phyloP scores from a whole-genome alignment of 768 basidiomycete species.

The Termitomyces sp. region DNA sequence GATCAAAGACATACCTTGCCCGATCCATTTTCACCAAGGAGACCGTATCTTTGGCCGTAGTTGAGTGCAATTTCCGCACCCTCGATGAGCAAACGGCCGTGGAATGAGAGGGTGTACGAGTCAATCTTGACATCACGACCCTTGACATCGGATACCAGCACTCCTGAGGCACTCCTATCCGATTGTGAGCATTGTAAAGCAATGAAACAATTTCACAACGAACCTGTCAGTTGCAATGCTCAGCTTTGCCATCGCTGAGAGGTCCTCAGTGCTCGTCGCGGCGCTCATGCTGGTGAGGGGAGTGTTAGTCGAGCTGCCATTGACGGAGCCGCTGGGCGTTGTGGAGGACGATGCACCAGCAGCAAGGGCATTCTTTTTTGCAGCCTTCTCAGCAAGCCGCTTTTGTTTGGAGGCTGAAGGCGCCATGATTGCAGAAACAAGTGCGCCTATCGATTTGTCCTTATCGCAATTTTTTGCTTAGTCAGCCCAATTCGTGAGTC shows the following conservation, averaged over 20 bases:
- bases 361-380: constrained; percentile 58
- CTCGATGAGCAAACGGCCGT: constrained; percentile 82
- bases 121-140: constrained; percentile 98
- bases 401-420: constrained; percentile 89
- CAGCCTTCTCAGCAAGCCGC: constrained; percentile 91
- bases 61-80: constrained; percentile 61
- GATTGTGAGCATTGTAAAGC: not conserved
- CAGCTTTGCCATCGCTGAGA: constrained; percentile 85
- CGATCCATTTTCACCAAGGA: constrained; percentile 97
- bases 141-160: constrained; percentile 89
- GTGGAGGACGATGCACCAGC: constrained; percentile 49
- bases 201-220: constrained; percentile 14
- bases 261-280: constrained; percentile 75
- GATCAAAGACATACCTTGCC: constrained; percentile 72
- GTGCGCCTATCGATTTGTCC: constrained; percentile 13
- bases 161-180: constrained; percentile 85
- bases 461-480: constrained; percentile 31
- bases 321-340: constrained; percentile 61
- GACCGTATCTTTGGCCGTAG: constrained; percentile 90
- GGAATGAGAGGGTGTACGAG: constrained; percentile 93
- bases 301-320: constrained; percentile 65
- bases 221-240: constrained; percentile 88
- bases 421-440: constrained; percentile 52
- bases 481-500: constrained; percentile 27
- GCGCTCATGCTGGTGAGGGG: constrained; percentile 84